Conservation (phyloP, 176 grass and related monocot genomes). For the Eragrostis nindensis region DNA sequence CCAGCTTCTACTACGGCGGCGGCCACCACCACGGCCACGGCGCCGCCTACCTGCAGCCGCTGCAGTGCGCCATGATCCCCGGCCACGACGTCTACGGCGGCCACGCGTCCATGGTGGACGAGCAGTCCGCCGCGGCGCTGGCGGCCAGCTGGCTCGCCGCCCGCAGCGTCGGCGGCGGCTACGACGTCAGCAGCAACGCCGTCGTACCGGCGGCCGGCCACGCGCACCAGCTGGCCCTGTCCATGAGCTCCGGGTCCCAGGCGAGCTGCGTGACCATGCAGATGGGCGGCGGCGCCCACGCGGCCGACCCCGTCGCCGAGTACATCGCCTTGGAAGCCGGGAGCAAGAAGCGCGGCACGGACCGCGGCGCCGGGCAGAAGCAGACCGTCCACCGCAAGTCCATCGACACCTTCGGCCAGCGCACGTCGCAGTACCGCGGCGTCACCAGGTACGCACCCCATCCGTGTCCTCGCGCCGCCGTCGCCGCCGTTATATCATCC, state of each 20-base stretch:
- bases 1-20: constrained; percentile 71
- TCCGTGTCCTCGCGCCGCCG: neutral
- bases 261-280: constrained; percentile 78
- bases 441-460: constrained; percentile 72
- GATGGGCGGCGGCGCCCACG: neutral
- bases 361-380: constrained; percentile 55
- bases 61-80: constrained; percentile 59
- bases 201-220: constrained; percentile 36
- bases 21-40: constrained; percentile 21
- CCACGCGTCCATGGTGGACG: constrained; percentile 31
- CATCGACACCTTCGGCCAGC: constrained; percentile 97
- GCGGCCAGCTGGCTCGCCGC: constrained; percentile 29
- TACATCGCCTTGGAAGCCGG: constrained; percentile 55
- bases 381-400: constrained; percentile 92
- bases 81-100: constrained; percentile 64
- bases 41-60: constrained; percentile 51
- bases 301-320: constrained; percentile 38
- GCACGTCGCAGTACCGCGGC: constrained; percentile 94
- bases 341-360: constrained; percentile 70
- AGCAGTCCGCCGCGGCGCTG: constrained; percentile 44
- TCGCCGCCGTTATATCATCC: no score
- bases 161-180: neutral
- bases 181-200: neutral
- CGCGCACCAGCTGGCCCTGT: constrained; percentile 72
- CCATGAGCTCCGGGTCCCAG: constrained; percentile 88